Percentiles rank a stretch among this genome's conserved stretches.
Conservation (phyloP, 2,329 filamentous ascomycete genomes). For the Thielaviopsis populi region DNA sequence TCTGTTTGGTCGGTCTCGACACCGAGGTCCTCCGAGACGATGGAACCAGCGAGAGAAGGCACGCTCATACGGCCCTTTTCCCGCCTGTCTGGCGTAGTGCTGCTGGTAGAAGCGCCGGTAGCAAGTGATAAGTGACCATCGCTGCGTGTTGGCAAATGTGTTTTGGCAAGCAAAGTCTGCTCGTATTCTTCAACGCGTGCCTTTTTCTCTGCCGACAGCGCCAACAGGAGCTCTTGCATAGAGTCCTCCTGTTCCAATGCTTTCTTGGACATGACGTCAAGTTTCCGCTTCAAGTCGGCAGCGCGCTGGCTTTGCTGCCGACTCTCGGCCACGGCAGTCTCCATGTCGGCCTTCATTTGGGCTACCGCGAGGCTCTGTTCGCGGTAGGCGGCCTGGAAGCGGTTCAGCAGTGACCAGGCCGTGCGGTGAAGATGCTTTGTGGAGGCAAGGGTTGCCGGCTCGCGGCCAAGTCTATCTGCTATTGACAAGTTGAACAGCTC, state of each 20-base stretch:
- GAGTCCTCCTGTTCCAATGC: slow-evolving; percentile 38
- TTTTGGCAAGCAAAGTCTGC: background rate
- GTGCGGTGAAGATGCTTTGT: slow-evolving; percentile 24
- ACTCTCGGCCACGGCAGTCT: slow-evolving; percentile 38
- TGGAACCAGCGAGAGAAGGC: slow-evolving; percentile 23
- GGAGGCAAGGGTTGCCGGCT: slow-evolving; percentile 11
- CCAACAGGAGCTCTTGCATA: slow-evolving; percentile 35
- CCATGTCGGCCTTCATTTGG: slow-evolving; percentile 39
- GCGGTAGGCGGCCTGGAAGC: slow-evolving; percentile 45
- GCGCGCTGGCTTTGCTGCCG: slow-evolving; percentile 39
- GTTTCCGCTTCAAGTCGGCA: slow-evolving; percentile 40
- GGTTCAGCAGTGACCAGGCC: slow-evolving; percentile 38
- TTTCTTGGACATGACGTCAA: slow-evolving; percentile 42
- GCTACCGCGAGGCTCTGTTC: slow-evolving; percentile 34
- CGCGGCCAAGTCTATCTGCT: slow-evolving; percentile 32
- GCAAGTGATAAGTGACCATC: background rate
- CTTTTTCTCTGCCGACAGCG: slow-evolving; percentile 37
- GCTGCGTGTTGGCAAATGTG: background rate
- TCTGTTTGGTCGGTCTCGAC: slow-evolving; percentile 42
- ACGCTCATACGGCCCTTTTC: slow-evolving; percentile 9
- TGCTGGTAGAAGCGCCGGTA: background rate
- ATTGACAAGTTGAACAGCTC: slow-evolving; percentile 43
- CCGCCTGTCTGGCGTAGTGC: background rate
- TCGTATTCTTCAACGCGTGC: slow-evolving; percentile 28
- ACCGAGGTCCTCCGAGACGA: slow-evolving; percentile 37